These are phyloP conservation scores for Xerophyta viscosa DNA, from an alignment of 106 monocot genomes.

Conservation along the genomic window DNA sequence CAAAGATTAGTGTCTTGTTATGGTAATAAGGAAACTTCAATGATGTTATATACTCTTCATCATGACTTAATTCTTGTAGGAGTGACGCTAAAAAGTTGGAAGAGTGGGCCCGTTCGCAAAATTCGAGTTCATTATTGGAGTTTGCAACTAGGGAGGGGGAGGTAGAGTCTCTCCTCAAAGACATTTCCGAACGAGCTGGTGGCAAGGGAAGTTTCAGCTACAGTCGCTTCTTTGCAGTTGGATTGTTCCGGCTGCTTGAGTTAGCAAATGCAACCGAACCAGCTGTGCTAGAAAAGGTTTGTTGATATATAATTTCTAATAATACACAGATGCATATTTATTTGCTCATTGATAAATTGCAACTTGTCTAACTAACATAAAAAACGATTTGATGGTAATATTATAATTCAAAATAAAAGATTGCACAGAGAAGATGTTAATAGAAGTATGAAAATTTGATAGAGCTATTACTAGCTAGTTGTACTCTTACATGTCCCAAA, in stretches of 20 bases:
- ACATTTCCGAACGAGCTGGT: conserved; percentile 54
- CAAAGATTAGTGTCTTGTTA: background rate
- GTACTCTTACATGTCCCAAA: no score
- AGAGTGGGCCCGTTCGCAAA: conserved; percentile 77
- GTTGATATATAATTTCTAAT: background rate
- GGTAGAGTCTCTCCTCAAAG: conserved; percentile 53
- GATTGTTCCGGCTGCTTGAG: conserved; percentile 84
- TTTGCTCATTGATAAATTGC: background rate
- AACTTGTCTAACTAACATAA: no score
- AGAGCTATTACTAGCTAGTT: no score
- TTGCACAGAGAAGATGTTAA: no score
- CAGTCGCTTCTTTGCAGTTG: conserved; percentile 90
- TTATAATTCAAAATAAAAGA: no score
- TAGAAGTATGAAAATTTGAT: no score
- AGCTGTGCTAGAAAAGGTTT: conserved; percentile 67
- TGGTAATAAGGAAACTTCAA: background rate
- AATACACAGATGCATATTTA: no score
- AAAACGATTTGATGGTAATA: no score
- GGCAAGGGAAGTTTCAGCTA: conserved; percentile 76
- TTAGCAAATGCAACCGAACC: conserved; percentile 83
- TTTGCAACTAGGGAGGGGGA: conserved; percentile 76
- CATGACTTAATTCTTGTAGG: conserved; percentile 18
- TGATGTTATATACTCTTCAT: background rate
- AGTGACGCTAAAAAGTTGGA: conserved; percentile 71
- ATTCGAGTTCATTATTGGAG: conserved; percentile 47